Conservation (phyloP, 352 stramenopile species). For the Globisporangium parvum region DNA sequence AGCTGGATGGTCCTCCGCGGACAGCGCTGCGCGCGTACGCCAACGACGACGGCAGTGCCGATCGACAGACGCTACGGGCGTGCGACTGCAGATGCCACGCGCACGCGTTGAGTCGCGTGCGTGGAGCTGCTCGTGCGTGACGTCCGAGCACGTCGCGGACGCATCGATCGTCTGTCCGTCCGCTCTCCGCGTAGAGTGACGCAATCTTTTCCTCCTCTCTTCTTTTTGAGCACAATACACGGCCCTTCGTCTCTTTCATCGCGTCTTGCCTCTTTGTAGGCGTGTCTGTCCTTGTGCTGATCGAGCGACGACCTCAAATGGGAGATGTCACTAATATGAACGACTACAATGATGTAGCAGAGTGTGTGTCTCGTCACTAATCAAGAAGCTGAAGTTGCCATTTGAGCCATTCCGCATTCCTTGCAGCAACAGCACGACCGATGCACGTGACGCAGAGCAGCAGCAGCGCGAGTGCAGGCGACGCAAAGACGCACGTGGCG, state of each 20-base stretch:
- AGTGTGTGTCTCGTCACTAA: too few relatives aligned
- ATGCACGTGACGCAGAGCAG: neutral
- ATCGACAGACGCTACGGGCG: too few relatives aligned
- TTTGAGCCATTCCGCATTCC: neutral
- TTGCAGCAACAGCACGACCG: neutral
- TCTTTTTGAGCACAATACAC: slow-evolving; percentile 3
- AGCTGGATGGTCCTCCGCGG: neutral
- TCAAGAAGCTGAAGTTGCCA: slow-evolving; percentile 13
- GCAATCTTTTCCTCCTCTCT: slow-evolving; percentile 5
- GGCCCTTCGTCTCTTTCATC: neutral
- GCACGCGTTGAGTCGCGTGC: neutral
- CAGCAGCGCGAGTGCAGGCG: too few relatives aligned
- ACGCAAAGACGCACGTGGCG: too few relatives aligned
- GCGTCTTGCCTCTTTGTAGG: neutral
- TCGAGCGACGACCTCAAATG: too few relatives aligned
- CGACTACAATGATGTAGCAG: slow-evolving; percentile 1
- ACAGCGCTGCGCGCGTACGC: neutral
- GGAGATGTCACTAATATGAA: too few relatives aligned
- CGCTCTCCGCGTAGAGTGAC: slow-evolving; percentile 4
- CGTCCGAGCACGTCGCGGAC: too few relatives aligned
- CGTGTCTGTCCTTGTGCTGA: too few relatives aligned
- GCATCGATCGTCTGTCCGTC: too few relatives aligned
- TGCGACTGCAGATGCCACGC: neutral
- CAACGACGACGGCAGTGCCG: neutral
- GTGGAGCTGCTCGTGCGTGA: neutral